Percentiles rank a stretch among this genome's conserved stretches.
These are phyloP conservation scores for Spongiforma sp. DNA, from an alignment of 1,284 basidiomycete genomes.

Conservation along the genomic window DNA sequence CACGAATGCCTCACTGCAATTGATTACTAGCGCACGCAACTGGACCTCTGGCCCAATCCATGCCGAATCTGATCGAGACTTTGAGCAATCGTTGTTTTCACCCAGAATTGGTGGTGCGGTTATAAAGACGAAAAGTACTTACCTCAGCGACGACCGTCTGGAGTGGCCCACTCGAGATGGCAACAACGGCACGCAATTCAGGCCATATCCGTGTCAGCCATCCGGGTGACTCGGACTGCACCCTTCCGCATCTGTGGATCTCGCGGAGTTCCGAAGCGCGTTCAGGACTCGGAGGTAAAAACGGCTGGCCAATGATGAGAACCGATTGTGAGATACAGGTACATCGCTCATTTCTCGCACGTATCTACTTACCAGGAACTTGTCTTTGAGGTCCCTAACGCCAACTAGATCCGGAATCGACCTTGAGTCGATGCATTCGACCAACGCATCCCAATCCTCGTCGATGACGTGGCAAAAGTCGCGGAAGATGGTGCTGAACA, in stretches of 20 bases:
- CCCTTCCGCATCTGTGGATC: neutral
- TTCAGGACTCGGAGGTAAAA: constrained; percentile 18
- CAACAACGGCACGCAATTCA: constrained; percentile 15
- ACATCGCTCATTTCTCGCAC: neutral
- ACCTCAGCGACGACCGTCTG: constrained; percentile 26
- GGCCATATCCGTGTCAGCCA: constrained; percentile 32
- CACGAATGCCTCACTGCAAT: constrained; percentile 28
- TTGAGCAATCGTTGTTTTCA: neutral
- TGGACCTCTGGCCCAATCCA: constrained; percentile 27
- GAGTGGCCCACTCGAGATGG: constrained; percentile 32
- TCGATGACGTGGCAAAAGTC: constrained; percentile 25
- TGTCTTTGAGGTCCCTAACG: constrained; percentile 19
- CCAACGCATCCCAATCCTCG: constrained; percentile 25
- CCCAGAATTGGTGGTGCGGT: neutral
- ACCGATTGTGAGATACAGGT: neutral
- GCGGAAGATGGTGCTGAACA: constrained; percentile 26
- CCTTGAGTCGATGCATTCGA: constrained; percentile 25
- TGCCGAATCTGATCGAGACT: constrained; percentile 17
- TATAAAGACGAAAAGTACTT: neutral
- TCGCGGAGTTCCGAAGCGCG: constrained; percentile 22
- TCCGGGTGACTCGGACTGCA: constrained; percentile 12
- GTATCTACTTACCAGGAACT: constrained; percentile 13
- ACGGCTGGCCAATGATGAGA: constrained; percentile 12
- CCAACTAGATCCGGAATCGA: constrained; percentile 19
- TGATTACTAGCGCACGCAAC: constrained; percentile 27